Base-by-base conservation (phyloP, 2,329 filamentous ascomycete genomes). In the Tolypocladium capitatum region DNA sequence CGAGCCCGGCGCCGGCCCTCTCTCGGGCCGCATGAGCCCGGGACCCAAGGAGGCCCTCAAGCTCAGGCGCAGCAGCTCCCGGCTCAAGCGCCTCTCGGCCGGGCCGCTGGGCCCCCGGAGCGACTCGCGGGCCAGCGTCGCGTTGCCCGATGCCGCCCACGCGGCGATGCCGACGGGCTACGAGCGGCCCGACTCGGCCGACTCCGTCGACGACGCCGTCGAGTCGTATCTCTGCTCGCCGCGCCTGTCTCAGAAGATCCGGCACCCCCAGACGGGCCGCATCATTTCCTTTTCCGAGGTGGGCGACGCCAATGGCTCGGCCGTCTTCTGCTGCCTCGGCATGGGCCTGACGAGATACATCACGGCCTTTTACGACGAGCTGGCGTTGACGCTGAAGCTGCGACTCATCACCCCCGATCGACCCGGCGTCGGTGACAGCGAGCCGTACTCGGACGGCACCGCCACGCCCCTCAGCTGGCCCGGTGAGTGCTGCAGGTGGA, bases 291-390 rank as follows among this genome's bases (percentile, higher is more conserved):
- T 96, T 60, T 97, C 91, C 0, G 92, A 98, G 63, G 92, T 98
- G 3, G 92, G 92, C 14, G 90, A 97, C 62, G 82, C 90, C 0
- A 80, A 91, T 40, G 92, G 92, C 1, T 91, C 84, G 55, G 91
- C 89, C 3, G 87, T 98, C 2, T 90, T 98, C 56, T 94, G 92
- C 62, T 98, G 92, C 59, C 89, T 98, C 3, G 92, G 92, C 20
- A 98, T 98, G 92, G 92, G 92, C 0, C 67, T 98, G 58, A 98
- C 92, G 11, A 80, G 92, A 65, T 98, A 92, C 62, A 86, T 98
- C 50, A 96, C 88, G 51, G 89, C 90, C 0, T 98, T 98, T 62
- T 98, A 97, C 61, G 92, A 98, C 62, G 92, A 98, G 63, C 72
- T 98, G 46, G 92, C 92, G 2, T 70, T 86, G 58, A 94, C 90